Percentiles rank a stretch among this genome's conserved stretches.
Conservation (phyloP, 768 basidiomycete species). For the Hypsizygus marmoreus region DNA sequence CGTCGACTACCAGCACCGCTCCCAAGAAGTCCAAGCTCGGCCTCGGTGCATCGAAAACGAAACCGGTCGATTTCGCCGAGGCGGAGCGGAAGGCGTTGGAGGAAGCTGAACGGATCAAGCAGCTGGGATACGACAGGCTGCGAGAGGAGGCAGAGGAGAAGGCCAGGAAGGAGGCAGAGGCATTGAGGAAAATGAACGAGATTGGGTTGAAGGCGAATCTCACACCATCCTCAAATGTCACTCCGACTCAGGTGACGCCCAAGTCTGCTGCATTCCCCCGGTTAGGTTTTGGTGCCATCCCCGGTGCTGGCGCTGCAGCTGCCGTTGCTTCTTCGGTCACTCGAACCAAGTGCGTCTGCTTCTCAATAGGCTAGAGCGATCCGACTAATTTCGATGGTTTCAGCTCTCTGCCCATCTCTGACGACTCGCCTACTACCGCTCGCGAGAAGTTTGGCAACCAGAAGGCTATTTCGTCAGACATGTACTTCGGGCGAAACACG, state of each 20-base stretch:
- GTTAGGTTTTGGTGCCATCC: slow-evolving; percentile 85
- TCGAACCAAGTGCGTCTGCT: slow-evolving; percentile 8
- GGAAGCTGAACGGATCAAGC: slow-evolving; percentile 90
- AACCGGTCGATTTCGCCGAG: slow-evolving; percentile 89
- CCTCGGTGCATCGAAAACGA: slow-evolving; percentile 87
- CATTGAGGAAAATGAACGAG: slow-evolving; percentile 39
- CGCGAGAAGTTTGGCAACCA: slow-evolving; percentile 90
- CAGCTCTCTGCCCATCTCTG: slow-evolving; percentile 32
- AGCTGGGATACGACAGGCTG: slow-evolving; percentile 88
- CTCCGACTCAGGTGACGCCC: too few species aligned
- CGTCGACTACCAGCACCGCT: slow-evolving; percentile 26
- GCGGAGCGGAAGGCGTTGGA: slow-evolving; percentile 89
- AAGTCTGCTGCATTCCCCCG: slow-evolving; percentile 58
- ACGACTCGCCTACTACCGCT: slow-evolving; percentile 75
- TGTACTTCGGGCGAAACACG: slow-evolving; percentile 90
- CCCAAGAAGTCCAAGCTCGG: slow-evolving; percentile 74
- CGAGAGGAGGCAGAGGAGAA: slow-evolving; percentile 84
- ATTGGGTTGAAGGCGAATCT: slow-evolving; percentile 36
- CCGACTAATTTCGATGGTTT: slow-evolving; percentile 9
- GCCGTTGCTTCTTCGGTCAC: slow-evolving; percentile 41
- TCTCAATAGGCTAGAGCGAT: neutral
- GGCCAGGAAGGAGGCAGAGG: slow-evolving; percentile 62
- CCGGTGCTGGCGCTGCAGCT: slow-evolving; percentile 57
- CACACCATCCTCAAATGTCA: slow-evolving; percentile 17
- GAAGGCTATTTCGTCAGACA: slow-evolving; percentile 96